Percentiles rank a stretch among this genome's conserved stretches.
Evolutionary conservation across 176 grass and related monocot genomes (phyloP).

Genomic region (Alloteropsis semialata): DNA sequence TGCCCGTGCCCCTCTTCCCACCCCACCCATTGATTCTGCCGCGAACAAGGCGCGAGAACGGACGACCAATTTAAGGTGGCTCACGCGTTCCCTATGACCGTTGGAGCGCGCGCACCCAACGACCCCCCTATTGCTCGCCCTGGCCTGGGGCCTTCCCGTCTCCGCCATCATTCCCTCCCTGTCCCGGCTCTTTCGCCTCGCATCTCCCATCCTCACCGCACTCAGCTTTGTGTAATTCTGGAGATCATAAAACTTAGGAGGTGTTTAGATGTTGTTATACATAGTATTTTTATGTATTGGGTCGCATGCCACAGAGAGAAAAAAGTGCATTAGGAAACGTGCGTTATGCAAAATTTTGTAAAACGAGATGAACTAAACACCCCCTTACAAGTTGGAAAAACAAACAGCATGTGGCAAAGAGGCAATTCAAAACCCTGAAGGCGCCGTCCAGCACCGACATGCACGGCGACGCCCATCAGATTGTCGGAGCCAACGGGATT

Average conservation of each 20-base stretch:
- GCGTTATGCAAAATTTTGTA: too few species aligned
- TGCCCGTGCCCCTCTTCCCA: too few species aligned
- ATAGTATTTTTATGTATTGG: too few species aligned
- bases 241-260: too few species aligned
- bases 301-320: too few species aligned
- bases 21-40: too few species aligned
- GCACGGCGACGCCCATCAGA: background rate
- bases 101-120: constrained; percentile 26
- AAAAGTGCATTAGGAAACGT: too few species aligned
- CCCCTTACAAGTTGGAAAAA: too few species aligned
- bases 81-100: constrained; percentile 29
- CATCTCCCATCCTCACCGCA: too few species aligned
- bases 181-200: background rate
- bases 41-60: background rate
- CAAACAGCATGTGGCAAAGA: background rate
- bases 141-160: background rate
- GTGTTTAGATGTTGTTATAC: too few species aligned
- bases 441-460: background rate
- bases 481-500: background rate
- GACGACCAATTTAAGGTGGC: background rate
- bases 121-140: background rate
- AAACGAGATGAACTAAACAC: too few species aligned
- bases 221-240: too few species aligned
- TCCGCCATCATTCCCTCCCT: background rate
- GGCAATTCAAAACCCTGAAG: background rate